These are phyloP conservation scores for Cystobasidium ongulense DNA, from an alignment of 768 basidiomycete genomes.

Conservation along the genomic window DNA sequence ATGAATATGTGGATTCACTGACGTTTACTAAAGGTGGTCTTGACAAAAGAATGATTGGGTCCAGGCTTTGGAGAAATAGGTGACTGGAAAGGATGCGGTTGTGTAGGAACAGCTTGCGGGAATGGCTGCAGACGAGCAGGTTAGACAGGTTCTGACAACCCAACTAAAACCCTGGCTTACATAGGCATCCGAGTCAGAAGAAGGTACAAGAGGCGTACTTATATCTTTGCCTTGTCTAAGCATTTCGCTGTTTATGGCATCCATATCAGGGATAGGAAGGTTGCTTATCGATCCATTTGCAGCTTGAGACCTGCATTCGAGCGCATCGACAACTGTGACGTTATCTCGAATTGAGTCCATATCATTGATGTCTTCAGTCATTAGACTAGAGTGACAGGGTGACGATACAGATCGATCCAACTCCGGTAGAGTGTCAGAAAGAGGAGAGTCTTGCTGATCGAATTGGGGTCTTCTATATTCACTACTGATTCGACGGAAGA, in stretches of 20 bases:
- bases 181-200: neutral
- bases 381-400: conserved; percentile 3
- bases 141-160: neutral
- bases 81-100: neutral
- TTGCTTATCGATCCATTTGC: neutral
- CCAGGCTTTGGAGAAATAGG: neutral
- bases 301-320: neutral
- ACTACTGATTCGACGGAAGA: conserved; percentile 79
- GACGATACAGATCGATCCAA: conserved; percentile 23
- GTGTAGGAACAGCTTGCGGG: neutral
- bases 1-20: conserved; percentile 45
- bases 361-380: conserved; percentile 5
- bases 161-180: neutral
- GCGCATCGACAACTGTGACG: neutral
- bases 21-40: conserved; percentile 89
- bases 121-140: neutral
- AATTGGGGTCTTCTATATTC: conserved; percentile 53
- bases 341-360: neutral
- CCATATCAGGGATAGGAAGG: conserved; percentile 5
- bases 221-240: neutral
- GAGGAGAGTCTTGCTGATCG: conserved; percentile 35
- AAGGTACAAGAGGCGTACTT: neutral
- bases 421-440: conserved; percentile 5
- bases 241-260: conserved; percentile 25
- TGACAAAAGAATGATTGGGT: conserved; percentile 69